Evolutionary conservation across 116 monocot species (phyloP), one percentile per base, ranked within the genome.

Genomic region (Dioscorea cayenensis): DNA sequence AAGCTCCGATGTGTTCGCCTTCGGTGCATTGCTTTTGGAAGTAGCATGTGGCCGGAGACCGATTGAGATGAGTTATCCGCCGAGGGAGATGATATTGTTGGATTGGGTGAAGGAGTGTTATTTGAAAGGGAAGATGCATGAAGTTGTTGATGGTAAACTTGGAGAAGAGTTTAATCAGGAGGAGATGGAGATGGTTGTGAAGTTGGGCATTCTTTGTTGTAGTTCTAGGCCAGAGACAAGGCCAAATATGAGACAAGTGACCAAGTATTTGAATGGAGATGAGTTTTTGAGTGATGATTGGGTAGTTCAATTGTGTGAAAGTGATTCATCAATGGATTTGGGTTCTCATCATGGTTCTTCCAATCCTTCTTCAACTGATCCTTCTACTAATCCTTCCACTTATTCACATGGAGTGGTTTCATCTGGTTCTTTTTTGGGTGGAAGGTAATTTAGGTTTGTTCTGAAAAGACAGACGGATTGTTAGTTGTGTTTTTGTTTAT

Each of bases 301-400:
- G 63, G 63, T 63, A 7, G 22, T 63, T 20, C 63, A 63, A 23
- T 63, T 63, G 9, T 63, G 22, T 21, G 63, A 63, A 22, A 13
- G 20, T 63, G 63, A 63, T 63, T 63, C 63, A 63, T 63, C 63
- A 63, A 23, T 63, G 63, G 63, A 63, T 27, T 23, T 63, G 63
- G 63, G 22, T 23, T 63, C 63, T 43, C 43, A 12, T 32, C 32
- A 20, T 7, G 60, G 18, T 22, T 61, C 22, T 32, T 61, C n/a
- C 1, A 20, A 61, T n/a, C 13, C 60, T 63, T 63, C 25, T 63
- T 6, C 63, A 19, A 18, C 4, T 5, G 55, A 16, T 32, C 32
- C 32, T 32, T 32, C 32, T 32, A 32, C 32, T 55, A n/a, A 16
- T 16, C n/a, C 55, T n/a, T 18, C 55, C 17, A 5, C 55, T 55